phyloP scores from a whole-genome alignment of 495 filamentous ascomycete genomes.

The Tuber indicum region DNA sequence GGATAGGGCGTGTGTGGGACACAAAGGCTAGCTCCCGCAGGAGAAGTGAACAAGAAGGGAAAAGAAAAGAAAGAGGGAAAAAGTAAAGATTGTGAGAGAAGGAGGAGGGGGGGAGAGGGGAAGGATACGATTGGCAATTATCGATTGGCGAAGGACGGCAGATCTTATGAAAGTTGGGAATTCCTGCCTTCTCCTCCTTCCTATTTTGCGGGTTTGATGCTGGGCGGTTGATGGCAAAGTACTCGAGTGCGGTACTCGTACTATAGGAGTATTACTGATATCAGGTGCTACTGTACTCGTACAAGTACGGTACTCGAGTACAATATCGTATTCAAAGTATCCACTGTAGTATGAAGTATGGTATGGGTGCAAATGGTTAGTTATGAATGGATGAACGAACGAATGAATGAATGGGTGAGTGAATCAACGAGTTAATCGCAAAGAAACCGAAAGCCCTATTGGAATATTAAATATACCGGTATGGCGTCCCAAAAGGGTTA shows the following conservation, averaged over 20 bases:
- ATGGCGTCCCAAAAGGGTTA: too few species aligned
- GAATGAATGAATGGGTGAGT: too few species aligned
- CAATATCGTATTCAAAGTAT: too few species aligned
- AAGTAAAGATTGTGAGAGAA: neutral
- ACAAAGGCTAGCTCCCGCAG: conserved; percentile 2
- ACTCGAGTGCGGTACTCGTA: neutral
- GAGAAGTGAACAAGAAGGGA: neutral
- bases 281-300: too few species aligned
- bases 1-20: neutral
- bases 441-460: too few species aligned
- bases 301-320: neutral
- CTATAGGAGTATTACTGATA: too few species aligned
- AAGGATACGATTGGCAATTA: neutral
- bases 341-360: too few species aligned
- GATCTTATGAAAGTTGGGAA: neutral
- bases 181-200: neutral
- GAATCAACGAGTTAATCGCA: too few species aligned
- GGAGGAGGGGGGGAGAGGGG: neutral
- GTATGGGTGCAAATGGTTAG: too few species aligned
- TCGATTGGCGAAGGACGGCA: conserved; percentile 1
- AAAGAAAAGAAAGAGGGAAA: neutral
- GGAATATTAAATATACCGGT: too few species aligned
- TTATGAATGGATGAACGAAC: too few species aligned
- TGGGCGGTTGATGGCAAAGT: neutral
- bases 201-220: neutral